A percentile compares a stretch with the other conserved stretches of the same genome.
These are phyloP conservation scores for Pichia deserticola DNA, from an alignment of 805 yeast species.

Conservation along the genomic window DNA sequence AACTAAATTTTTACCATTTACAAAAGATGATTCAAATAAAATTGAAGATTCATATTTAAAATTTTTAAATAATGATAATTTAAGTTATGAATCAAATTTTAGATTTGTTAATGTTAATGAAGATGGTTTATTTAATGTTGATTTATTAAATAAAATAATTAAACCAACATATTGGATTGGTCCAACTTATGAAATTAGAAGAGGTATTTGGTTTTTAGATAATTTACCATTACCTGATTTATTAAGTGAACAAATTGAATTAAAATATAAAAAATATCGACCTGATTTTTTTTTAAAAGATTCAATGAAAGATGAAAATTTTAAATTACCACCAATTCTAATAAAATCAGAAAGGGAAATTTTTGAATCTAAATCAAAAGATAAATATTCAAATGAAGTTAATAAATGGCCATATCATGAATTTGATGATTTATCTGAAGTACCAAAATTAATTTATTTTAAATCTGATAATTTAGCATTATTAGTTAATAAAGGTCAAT, in stretches of 20 bases:
- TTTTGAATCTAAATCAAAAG: slow-evolving; percentile 18
- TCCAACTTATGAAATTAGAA: slow-evolving; percentile 69
- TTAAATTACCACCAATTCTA: slow-evolving; percentile 8
- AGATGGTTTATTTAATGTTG: slow-evolving; percentile 71
- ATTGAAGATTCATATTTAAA: slow-evolving; percentile 46
- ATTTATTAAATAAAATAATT: slow-evolving; percentile 46
- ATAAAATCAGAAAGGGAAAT: slow-evolving; percentile 19
- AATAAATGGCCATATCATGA: slow-evolving; percentile 23
- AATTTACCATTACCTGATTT: slow-evolving; percentile 44
- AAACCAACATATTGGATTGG: slow-evolving; percentile 85
- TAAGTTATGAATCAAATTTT: background rate
- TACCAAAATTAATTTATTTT: slow-evolving; percentile 24
- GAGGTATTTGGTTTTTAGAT: slow-evolving; percentile 79
- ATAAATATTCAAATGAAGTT: background rate
- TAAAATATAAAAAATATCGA: slow-evolving; percentile 34
- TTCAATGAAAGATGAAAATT: background rate
- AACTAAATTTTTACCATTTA: slow-evolving; percentile 58
- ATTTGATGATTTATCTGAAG: slow-evolving; percentile 17
- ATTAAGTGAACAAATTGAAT: slow-evolving; percentile 51
- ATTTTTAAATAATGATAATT: slow-evolving; percentile 3
- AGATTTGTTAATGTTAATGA: slow-evolving; percentile 59
- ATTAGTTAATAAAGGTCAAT: slow-evolving; percentile 21
- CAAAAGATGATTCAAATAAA: slow-evolving; percentile 50
- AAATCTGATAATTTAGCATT: slow-evolving; percentile 18
- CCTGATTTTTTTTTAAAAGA: slow-evolving; percentile 12